phyloP scores from a whole-genome alignment of 139 green algal genomes.

The Asterochloris erici region DNA sequence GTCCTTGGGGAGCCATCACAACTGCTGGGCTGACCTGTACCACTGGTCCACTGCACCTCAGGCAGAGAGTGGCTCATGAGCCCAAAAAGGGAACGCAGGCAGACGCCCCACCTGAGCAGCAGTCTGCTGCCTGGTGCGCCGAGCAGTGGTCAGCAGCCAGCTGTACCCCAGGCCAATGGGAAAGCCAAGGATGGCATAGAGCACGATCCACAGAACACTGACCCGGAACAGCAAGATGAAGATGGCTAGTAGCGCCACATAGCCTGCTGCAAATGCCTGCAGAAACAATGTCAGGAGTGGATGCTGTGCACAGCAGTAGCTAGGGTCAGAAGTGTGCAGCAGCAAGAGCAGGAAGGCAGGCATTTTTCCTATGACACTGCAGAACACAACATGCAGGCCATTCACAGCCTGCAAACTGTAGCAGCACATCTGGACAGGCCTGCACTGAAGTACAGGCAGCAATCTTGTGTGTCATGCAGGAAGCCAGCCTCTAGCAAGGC shows the following conservation, averaged over 20 bases:
- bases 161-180: slow-evolving; percentile 5
- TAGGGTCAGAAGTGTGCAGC: too few species aligned
- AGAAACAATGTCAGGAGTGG: not conserved
- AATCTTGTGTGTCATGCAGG: too few species aligned
- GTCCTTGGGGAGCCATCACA: not conserved
- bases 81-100: not conserved
- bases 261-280: not conserved
- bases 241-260: not conserved
- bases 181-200: not conserved
- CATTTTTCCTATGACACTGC: not conserved
- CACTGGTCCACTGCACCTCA: not conserved
- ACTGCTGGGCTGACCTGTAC: not conserved
- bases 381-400: not conserved
- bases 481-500: too few species aligned
- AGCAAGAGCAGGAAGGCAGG: too few species aligned
- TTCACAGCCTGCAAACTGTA: too few species aligned
- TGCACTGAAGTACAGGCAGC: too few species aligned
- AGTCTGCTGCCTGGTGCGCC: not conserved
- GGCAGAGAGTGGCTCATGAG: too few species aligned
- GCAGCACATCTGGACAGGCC: too few species aligned
- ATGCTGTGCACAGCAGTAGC: too few species aligned
- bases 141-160: slow-evolving; percentile 3
- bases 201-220: slow-evolving; percentile 6
- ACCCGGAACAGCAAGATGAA: slow-evolving; percentile 16
- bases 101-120: slow-evolving; percentile 2